Conservation (phyloP, 352 stramenopile genomes). For the Plasmopara halstedii region DNA sequence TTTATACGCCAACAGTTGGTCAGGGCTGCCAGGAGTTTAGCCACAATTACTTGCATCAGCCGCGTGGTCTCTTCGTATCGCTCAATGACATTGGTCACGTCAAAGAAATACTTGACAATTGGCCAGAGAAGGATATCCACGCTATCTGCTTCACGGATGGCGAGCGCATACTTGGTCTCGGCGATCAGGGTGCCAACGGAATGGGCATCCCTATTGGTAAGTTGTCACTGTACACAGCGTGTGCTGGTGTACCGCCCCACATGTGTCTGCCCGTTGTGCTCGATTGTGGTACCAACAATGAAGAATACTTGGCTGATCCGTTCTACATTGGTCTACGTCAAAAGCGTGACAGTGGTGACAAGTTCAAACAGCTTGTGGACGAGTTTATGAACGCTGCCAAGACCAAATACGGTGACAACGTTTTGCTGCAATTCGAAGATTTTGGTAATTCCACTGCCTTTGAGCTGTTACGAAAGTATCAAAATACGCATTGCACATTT, state of each 20-base stretch:
- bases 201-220: slow-evolving; percentile 94
- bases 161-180: slow-evolving; percentile 92
- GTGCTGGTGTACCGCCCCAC: slow-evolving; percentile 89
- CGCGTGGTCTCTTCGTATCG: slow-evolving; percentile 89
- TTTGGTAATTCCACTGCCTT: slow-evolving; percentile 86
- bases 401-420: slow-evolving; percentile 76
- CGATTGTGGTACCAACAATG: slow-evolving; percentile 95
- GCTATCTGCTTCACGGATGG: slow-evolving; percentile 97
- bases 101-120: slow-evolving; percentile 91
- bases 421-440: slow-evolving; percentile 86
- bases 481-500: slow-evolving; percentile 85
- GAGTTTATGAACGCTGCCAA: slow-evolving; percentile 95
- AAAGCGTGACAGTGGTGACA: slow-evolving; percentile 78
- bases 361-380: slow-evolving; percentile 93
- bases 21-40: slow-evolving; percentile 89
- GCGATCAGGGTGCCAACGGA: slow-evolving; percentile 88
- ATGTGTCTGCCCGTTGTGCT: slow-evolving; percentile 92
- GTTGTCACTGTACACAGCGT: slow-evolving; percentile 91
- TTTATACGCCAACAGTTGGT: slow-evolving; percentile 97
- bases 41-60: slow-evolving; percentile 83
- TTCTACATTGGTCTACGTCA: slow-evolving; percentile 93
- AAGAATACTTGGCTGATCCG: slow-evolving; percentile 86
- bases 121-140: slow-evolving; percentile 93
- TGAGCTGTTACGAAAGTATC: slow-evolving; percentile 74
- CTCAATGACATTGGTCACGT: slow-evolving; percentile 78